Evolutionary conservation across 345 rosid genomes (phyloP).

Genomic region (Gossypium raimondii): DNA sequence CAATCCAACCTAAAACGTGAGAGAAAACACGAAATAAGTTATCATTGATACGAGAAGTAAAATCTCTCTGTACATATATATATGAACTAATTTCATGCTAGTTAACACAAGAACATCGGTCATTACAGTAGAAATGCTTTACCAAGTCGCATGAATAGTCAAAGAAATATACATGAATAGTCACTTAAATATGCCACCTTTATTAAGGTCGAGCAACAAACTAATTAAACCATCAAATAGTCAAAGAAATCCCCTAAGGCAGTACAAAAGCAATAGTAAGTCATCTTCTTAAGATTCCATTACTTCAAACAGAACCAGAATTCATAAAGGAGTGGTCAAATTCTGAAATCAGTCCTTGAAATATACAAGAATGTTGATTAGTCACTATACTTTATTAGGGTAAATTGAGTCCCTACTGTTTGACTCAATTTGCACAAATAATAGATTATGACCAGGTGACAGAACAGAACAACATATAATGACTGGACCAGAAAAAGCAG

Average conservation of each 20-base stretch:
- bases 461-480: not conserved
- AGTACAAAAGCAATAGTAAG: not conserved
- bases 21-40: slow-evolving; percentile 12
- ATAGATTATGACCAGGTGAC: not conserved
- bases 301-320: not conserved
- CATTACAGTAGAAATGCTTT: not conserved
- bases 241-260: not conserved
- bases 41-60: not conserved
- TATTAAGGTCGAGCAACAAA: not conserved
- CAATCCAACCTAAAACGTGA: slow-evolving; percentile 75
- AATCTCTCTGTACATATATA: not conserved
- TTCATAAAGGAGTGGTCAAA: not conserved
- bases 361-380: not conserved
- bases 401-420: not conserved
- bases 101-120: slow-evolving; percentile 1
- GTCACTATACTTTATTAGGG: not conserved
- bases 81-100: not conserved
- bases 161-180: too few relatives aligned
- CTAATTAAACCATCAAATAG: not conserved
- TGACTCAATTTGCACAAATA: not conserved
- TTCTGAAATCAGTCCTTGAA: not conserved
- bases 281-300: not conserved
- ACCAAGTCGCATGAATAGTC: not conserved
- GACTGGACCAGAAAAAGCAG: not conserved
- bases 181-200: not conserved